phyloP scores from a whole-genome alignment of 2,329 filamentous ascomycete species.

The Talaromyces sp. region DNA sequence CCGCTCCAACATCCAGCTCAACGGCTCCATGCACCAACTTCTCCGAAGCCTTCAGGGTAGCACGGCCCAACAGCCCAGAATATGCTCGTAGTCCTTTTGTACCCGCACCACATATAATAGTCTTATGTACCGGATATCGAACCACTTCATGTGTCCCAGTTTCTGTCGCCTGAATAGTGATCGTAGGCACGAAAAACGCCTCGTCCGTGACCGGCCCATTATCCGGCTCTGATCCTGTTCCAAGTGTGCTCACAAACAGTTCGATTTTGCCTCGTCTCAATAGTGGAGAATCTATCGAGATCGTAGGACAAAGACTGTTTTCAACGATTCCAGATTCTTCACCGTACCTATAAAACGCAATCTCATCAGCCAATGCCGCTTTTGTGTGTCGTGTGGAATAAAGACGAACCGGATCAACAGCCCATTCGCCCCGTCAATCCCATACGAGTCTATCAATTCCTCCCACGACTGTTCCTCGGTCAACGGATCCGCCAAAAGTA shows the following conservation, averaged over 20 bases:
- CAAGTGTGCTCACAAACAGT: slow-evolving; percentile 55
- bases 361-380: neutral
- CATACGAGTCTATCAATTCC: slow-evolving; percentile 50
- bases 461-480: slow-evolving; percentile 64
- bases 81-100: slow-evolving; percentile 58
- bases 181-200: slow-evolving; percentile 67
- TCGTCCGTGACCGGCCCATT: slow-evolving; percentile 53
- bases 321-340: slow-evolving; percentile 47
- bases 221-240: slow-evolving; percentile 47
- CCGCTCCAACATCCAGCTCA: slow-evolving; percentile 45
- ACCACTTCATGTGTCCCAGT: slow-evolving; percentile 64
- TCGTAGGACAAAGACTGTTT: slow-evolving; percentile 52
- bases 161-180: slow-evolving; percentile 65
- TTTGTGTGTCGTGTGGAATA: neutral
- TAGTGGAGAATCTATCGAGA: slow-evolving; percentile 54
- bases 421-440: slow-evolving; percentile 51
- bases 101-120: slow-evolving; percentile 69
- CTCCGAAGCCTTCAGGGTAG: slow-evolving; percentile 30
- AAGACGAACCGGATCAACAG: slow-evolving; percentile 55
- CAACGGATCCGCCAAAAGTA: slow-evolving; percentile 69
- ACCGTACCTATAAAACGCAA: slow-evolving; percentile 47
- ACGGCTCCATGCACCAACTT: slow-evolving; percentile 36
- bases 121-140: slow-evolving; percentile 78
- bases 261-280: slow-evolving; percentile 58
- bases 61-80: slow-evolving; percentile 30